phyloP scores from a whole-genome alignment of 2,329 filamentous ascomycete genomes.

The Juglanconis juglandina region DNA sequence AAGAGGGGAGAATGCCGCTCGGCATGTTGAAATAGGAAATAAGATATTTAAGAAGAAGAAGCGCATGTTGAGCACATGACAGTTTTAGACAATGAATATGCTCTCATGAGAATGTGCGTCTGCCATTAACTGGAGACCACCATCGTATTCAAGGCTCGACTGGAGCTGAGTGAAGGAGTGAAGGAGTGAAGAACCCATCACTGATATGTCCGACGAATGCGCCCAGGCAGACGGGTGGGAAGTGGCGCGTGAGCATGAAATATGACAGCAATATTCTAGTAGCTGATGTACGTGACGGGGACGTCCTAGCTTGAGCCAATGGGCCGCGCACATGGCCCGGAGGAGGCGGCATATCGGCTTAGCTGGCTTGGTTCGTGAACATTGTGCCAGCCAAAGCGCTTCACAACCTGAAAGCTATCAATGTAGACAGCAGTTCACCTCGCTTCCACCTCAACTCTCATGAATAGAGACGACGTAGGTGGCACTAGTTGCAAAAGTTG shows the following conservation, averaged over 20 bases:
- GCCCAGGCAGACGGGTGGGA: neutral
- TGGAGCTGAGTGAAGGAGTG: neutral
- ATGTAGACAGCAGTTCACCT: no score
- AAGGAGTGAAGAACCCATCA: neutral
- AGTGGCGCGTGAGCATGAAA: conserved; percentile 4
- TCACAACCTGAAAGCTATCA: neutral
- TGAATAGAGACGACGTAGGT: no score
- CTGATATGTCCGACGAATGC: no score
- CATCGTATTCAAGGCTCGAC: neutral
- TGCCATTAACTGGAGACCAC: neutral
- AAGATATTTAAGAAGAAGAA: neutral
- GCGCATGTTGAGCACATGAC: neutral
- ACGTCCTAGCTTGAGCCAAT: conserved; percentile 5
- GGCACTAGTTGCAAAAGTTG: no score
- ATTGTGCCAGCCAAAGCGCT: neutral
- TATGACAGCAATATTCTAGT: neutral
- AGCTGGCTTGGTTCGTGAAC: neutral
- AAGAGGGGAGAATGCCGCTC: neutral
- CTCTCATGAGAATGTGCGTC: neutral
- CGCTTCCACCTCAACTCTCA: no score
- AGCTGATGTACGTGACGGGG: neutral
- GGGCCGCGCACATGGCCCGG: conserved; percentile 11
- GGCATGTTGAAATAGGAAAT: neutral
- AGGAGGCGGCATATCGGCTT: neutral
- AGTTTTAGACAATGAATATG: neutral